Base-by-base conservation (phyloP, 129 eudicot species). In the Lactuca sativa region DNA sequence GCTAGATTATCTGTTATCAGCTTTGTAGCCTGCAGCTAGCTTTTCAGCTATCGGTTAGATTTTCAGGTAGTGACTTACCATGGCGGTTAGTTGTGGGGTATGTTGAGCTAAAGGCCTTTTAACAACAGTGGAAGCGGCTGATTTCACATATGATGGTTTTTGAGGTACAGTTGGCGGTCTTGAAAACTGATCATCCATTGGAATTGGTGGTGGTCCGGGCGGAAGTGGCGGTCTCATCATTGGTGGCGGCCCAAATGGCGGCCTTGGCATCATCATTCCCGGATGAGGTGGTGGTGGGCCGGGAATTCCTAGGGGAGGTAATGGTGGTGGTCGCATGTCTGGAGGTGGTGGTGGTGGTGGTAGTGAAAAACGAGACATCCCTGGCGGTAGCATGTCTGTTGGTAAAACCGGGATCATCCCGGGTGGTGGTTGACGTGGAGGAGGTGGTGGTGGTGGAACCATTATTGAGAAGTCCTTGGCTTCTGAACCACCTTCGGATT, bases 171-270 rank as follows among this genome's bases (percentile, higher is more conserved):
- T 64, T 55, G 83, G 52, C 15, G 52, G 90, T 73, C 84, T 73
- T 43, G 76, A 62, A 48, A n/a, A 64, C 48, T 12, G 11, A 41
- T 85, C 96, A 10, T 85, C 86, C 48, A 64, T 78, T 0, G 55
- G 73, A 41, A 89, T 52, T 48, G 95, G 98, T 25, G 95, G 98
- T 12, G 96, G 98, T 8, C 96, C 98, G 2, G 96, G 98, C 7
- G 96, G 98, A 69, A 92, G 98, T 55, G 98, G 98, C 31, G 96
- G 98, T 70, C 96, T 92, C 96, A 89, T 86, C 98, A 89, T 86
- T 62, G 87, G 89, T 4, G 91, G 97, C 34, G 87, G 95, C 56
- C 96, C 96, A 38, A 83, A 89, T 36, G 90, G 96, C 2, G 92
- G 90, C 75, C 91, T 81, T 73, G 88, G 90, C 71, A 89, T 60